A percentile compares a stretch with the other conserved stretches of the same genome.
phyloP scores from a whole-genome alignment of 208 protist genomes.

The Vickermania spadyakhi region DNA sequence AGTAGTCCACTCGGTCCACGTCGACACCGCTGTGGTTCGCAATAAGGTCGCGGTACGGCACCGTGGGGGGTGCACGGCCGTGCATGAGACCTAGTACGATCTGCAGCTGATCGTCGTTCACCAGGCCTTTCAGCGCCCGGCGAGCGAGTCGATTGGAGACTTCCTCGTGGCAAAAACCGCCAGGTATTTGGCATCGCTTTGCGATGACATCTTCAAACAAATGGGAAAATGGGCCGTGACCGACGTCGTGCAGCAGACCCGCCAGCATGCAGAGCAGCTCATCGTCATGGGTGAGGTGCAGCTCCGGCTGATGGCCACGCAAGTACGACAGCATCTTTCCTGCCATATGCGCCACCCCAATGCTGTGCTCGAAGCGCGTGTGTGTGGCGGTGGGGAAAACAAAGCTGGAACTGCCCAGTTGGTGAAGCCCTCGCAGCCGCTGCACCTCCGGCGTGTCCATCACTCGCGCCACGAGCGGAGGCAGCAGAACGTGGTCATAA shows the following conservation, averaged over 20 bases:
- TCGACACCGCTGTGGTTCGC: slow-evolving; percentile 93
- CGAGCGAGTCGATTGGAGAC: slow-evolving; percentile 76
- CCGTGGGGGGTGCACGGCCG: slow-evolving; percentile 17
- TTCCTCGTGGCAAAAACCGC: slow-evolving; percentile 64
- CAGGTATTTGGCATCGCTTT: slow-evolving; percentile 32
- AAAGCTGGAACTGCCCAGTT: slow-evolving; percentile 91
- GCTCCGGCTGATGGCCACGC: slow-evolving; percentile 78
- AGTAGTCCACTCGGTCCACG: slow-evolving; percentile 97
- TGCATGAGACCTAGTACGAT: slow-evolving; percentile 62
- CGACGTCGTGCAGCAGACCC: slow-evolving; percentile 93
- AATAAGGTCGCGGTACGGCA: slow-evolving; percentile 70
- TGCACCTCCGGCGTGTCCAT: slow-evolving; percentile 96
- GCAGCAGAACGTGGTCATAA: slow-evolving; percentile 79
- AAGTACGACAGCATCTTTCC: slow-evolving; percentile 71
- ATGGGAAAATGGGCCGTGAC: slow-evolving; percentile 96
- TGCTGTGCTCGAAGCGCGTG: slow-evolving; percentile 95
- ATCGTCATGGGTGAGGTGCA: slow-evolving; percentile 84
- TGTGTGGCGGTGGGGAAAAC: slow-evolving; percentile 94
- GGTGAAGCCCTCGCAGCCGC: slow-evolving; percentile 91
- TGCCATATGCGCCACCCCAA: slow-evolving; percentile 93
- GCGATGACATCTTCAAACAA: slow-evolving; percentile 92
- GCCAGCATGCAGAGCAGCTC: slow-evolving; percentile 85
- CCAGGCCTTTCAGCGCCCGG: slow-evolving; percentile 26
- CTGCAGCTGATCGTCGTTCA: slow-evolving; percentile 37
- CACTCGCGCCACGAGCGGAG: slow-evolving; percentile 46